These are phyloP conservation scores for Claviceps arundinis DNA, from an alignment of 2,329 filamentous ascomycete genomes.

Conservation along the genomic window DNA sequence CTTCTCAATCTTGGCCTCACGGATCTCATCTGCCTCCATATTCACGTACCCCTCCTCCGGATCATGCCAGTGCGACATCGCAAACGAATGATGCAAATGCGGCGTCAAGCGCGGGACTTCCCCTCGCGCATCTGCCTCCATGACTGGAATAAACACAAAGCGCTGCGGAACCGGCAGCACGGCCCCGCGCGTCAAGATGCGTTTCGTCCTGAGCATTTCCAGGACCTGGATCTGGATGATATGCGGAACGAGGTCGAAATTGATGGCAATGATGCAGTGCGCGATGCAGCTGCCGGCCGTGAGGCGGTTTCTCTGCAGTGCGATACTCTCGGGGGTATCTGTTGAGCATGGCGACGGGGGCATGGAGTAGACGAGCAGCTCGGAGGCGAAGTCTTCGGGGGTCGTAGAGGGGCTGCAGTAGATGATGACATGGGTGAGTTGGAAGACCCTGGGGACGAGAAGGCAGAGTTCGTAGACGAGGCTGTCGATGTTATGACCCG, in stretches of 20 bases:
- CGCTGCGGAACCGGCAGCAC: slow-evolving; percentile 61
- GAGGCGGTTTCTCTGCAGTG: too few relatives aligned
- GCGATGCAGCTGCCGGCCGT: slow-evolving; percentile 39
- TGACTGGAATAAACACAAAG: slow-evolving; percentile 70
- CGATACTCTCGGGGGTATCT: slow-evolving; percentile 8
- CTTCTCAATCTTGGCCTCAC: slow-evolving; percentile 7
- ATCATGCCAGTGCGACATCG: slow-evolving; percentile 77
- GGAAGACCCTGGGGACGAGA: slow-evolving; percentile 59
- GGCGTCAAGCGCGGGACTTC: slow-evolving; percentile 33
- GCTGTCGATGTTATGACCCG: slow-evolving; percentile 45
- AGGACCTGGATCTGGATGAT: slow-evolving; percentile 70
- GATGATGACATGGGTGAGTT: slow-evolving; percentile 54
- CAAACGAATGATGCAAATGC: slow-evolving; percentile 69
- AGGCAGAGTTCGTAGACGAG: slow-evolving; percentile 63
- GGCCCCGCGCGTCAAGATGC: slow-evolving; percentile 62
- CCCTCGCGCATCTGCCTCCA: slow-evolving; percentile 33
- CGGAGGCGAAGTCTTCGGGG: slow-evolving; percentile 66
- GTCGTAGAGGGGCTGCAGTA: slow-evolving; percentile 62
- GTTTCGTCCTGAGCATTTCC: slow-evolving; percentile 65
- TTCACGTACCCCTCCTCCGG: slow-evolving; percentile 60
- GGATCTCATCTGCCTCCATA: slow-evolving; percentile 44
- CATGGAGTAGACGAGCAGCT: slow-evolving; percentile 38
- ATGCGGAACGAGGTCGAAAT: slow-evolving; percentile 61
- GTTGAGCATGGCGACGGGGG: slow-evolving; percentile 6
- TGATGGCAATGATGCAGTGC: slow-evolving; percentile 69